Evolutionary conservation across 2,329 filamentous ascomycete species (phyloP), one percentile per base, ranked within the genome.

Genomic region (Aureobasidium sp.): DNA sequence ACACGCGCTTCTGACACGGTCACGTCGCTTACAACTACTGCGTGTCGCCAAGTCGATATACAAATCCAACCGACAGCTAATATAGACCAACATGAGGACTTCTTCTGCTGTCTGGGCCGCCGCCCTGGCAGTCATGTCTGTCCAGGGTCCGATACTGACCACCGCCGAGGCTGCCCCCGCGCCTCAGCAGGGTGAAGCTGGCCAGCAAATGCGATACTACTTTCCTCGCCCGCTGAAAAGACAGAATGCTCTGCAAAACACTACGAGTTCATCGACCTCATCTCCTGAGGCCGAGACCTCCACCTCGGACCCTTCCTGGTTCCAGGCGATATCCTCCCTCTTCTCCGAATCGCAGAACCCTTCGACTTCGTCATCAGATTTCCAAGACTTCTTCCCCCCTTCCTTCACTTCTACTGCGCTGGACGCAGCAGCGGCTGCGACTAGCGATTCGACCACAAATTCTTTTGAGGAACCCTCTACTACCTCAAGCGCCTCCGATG

Each of bases 81-180:
- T 30, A 41, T 14, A 25, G 37, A 14, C 17, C 48, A 51, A 32
- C 56, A 76, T 74, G 72, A 64, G 68, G 53, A 69, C 68, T 57
- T 70, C 70, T 25, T 51, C 70, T 34, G 67, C 70, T 61, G 68
- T 72, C 64, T 75, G 72, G 72, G 68, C 70, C 19, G 71, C 71
- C 50, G 71, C 72, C 49, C 63, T 76, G 54, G 63, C 71, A 53
- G 63, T 75, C 59, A 64, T 75, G 62, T 74, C 73, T 56, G 60
- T 68, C 56, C 59, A 62, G 55, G 70, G 70, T 51, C 68, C 71
- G 6, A 60, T 69, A 39, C 66, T 73, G 59, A 73, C 73, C 24
- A 71, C 67, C 38, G 74, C 74, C 51, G 72, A 76, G 61, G 73
- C 73, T 55, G 73, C 74, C 64, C 73, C 74, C 56, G 73, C 73